Base-by-base conservation (phyloP, 331 rosid genomes). In the Rhamnella rubrinervis region DNA sequence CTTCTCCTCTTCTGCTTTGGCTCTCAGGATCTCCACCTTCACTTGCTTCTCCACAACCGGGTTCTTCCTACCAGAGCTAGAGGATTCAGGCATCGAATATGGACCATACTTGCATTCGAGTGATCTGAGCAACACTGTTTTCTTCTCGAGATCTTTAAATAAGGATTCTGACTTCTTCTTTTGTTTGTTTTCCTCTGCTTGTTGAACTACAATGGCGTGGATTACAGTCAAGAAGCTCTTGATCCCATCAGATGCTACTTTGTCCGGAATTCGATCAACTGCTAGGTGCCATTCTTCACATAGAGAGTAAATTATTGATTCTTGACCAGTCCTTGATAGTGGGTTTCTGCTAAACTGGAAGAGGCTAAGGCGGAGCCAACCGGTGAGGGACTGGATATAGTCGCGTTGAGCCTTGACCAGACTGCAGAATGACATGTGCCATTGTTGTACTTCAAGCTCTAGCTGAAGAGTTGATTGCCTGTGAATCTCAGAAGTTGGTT, bases 341-440 rank as follows among this genome's bases (percentile, higher is more conserved):
- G 93, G 87, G 62, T 76, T 88, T 72, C 80, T 77, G 66, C 64
- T 81, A 26, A 95, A 80, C 74, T 95, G 99, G 78, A 89, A 87
- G 71, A 91, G 97, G 72, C 96, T 85, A 25, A 91, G 96, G 61
- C 97, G 96, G 55, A 95, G 92, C 99, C 99, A 95, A 58, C 92
- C 86, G 4, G 90, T 82, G 72, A 95, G 97, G 53, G 96, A 89
- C 71, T 87, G 92, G 75, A 95, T 80, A 18, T 95, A 95, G 28
- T 91, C 99, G 6, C 81, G 77, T 67, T 91, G 97, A 7, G 96
- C 87, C 71, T 83, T 89, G 78, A 89, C 89, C 62, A 89, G 83
- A 75, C 82, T 89, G 83, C 96, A 82, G 63, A 95, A 95, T 75
- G 99, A 95, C 44, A 73, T 80, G 75, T 95, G 88, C 99, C 99